Evolutionary conservation across 2,329 filamentous ascomycete species (phyloP).

Genomic region (Fusarium foetens): DNA sequence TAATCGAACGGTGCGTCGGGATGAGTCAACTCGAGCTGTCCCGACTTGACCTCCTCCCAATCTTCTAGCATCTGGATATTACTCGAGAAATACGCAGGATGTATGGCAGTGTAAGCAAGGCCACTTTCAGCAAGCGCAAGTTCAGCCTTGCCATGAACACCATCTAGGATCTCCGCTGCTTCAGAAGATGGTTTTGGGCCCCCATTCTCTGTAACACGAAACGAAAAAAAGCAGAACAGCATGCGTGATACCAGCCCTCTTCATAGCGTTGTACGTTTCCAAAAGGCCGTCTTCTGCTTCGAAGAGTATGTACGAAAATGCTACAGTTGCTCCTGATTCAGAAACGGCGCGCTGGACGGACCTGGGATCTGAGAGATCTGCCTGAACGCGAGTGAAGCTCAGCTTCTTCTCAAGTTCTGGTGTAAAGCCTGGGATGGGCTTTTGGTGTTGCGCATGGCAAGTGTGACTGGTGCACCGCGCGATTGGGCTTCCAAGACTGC

Average conservation of each 20-base stretch:
- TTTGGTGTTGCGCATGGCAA: constrained; percentile 22
- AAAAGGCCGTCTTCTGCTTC: constrained; percentile 2
- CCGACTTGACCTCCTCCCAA: neutral
- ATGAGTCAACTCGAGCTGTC: neutral
- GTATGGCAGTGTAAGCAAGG: neutral
- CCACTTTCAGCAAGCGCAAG: constrained; percentile 6
- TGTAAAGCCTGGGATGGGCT: neutral
- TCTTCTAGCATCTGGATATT: constrained; percentile 11
- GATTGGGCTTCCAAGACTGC: constrained; percentile 21
- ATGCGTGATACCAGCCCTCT: constrained; percentile 8
- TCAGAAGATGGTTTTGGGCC: neutral
- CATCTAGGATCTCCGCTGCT: neutral
- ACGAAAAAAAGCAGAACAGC: constrained; percentile 12
- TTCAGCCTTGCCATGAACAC: constrained; percentile 12
- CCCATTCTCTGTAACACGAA: neutral
- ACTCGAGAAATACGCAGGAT: constrained; percentile 16
- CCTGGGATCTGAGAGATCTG: constrained; percentile 12
- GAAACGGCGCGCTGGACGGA: constrained; percentile 12
- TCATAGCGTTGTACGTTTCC: constrained; percentile 10
- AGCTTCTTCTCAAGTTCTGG: neutral
- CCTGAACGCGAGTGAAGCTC: constrained; percentile 13
- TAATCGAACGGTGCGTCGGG: constrained; percentile 12
- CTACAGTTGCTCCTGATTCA: constrained; percentile 7
- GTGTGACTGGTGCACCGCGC: neutral
- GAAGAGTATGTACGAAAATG: constrained; percentile 20